Evolutionary conservation across 805 yeast species (phyloP), one percentile per base, ranked within the genome.

Genomic region (Candida xyloterini): DNA sequence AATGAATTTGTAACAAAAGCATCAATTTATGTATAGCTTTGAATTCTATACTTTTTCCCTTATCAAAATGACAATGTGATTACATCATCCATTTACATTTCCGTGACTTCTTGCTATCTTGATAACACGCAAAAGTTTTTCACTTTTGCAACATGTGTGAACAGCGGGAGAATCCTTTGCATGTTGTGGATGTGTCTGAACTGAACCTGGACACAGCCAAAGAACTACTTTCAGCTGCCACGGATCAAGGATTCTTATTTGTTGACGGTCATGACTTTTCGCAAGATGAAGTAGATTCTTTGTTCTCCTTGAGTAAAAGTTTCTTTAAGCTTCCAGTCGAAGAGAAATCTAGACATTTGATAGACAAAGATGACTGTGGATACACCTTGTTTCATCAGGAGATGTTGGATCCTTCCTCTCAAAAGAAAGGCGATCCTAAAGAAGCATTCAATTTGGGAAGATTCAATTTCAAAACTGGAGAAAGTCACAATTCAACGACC

Each of bases 371-470:
- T 13, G 71, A 73, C 51, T 68, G 66, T 47, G 78, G 78, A 1
- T 73, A 73, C 50, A 66, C 73, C n/a, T 52, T 59, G 9, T 38
- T 38, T 24, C 42, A 36, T 23, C 37, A 71, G 60, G 48, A 73
- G 50, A 50, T 67, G 57, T 51, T 70, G 57, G 53, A 73, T 55
- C 45, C 58, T 25, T 55, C 36, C 38, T 53, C 35, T 47, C 54
- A 27, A 50, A 47, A 27, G 51, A 53, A 29, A 42, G 81, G 82
- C 5, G 85, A 79, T 56, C 82, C 80, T 27, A 79, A 79, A 51
- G 84, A 79, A 55, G 86, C 83, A 0, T 74, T 79, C 62, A 84
- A 84, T 53, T 74, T 82, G 50, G 76, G 79, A 22, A 57, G 63
- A 16, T 66, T 79, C 46, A 59, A 76, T 50, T 70, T 76, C 35